Evolutionary conservation across 2,329 filamentous ascomycete species (phyloP), one percentile per base, ranked within the genome.

Genomic region (Ascochyta rabiei): DNA sequence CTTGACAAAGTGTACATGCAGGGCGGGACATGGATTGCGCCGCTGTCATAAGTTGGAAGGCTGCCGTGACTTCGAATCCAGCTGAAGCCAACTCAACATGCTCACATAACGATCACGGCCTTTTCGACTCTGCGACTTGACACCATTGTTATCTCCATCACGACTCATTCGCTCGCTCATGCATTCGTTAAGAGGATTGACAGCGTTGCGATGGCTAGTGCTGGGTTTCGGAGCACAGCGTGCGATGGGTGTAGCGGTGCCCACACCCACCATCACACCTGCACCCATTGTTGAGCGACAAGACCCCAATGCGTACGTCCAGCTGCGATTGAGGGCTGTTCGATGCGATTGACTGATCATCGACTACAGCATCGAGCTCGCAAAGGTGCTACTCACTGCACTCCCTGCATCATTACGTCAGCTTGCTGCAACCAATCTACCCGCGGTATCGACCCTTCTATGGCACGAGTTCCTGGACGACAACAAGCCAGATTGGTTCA

Each of bases 361-460:
- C n/a, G 23, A 10, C 24, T 7, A n/a, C 24, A 75, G 71, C 21
- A 53, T 72, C n/a, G 71, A 70, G 3, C 61, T 75, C 49, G 71
- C 69, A 41, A 51, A 68, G 46, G 58, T 74, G 23, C 66, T 75
- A 21, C 62, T 75, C 12, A 75, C 70, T 16, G 73, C 71, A 34
- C 58, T 75, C 6, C 73, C 73, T 18, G 61, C 63, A 19, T 75
- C 70, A 28, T 59, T 75, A 12, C 70, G 71, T 37, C 57, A 69
- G 44, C 63, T 74, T 7, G 73, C 70, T 31, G 72, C 70, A 13
- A 75, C 73, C 2, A 72, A 75, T 33, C 47, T 73, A 24, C 70
- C 71, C 2, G 72, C 70, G 4, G 67, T 70, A 2, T 75, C 73
- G 6, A 69, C 68, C 48, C 70, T 75, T 7, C 46, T 75, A 6